Conservation (phyloP, 305 asterid species). For the Striga hermonthica region DNA sequence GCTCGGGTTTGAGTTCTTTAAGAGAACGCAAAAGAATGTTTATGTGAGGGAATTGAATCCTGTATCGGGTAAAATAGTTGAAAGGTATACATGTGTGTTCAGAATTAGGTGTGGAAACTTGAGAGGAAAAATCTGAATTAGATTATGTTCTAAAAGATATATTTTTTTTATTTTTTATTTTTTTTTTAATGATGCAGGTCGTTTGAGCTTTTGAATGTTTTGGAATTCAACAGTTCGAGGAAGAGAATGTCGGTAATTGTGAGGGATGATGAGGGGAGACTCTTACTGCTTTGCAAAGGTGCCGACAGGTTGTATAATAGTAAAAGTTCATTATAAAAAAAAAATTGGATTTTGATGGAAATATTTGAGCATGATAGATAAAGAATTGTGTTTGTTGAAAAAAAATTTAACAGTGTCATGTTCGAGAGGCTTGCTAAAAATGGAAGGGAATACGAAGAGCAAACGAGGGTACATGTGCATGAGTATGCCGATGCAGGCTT, state of each 20-base stretch:
- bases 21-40: conserved; percentile 75
- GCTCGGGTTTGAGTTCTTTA: conserved; percentile 82
- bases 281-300: conserved; percentile 83
- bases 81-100: conserved; percentile 50
- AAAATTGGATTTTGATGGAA: background rate
- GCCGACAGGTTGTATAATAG: conserved; percentile 72
- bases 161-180: too few relatives aligned
- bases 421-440: conserved; percentile 70
- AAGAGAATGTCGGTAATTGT: conserved; percentile 95
- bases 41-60: conserved; percentile 66
- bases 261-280: conserved; percentile 72
- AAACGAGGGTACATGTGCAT: conserved; percentile 72
- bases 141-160: background rate
- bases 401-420: conserved; percentile 83
- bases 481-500: conserved; percentile 97
- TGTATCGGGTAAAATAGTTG: conserved; percentile 51
- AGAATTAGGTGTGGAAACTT: background rate
- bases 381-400: too few relatives aligned
- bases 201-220: conserved; percentile 64
- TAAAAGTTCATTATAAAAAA: background rate
- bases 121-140: conserved; percentile 2
- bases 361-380: too few relatives aligned
- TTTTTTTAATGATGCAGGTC: conserved; percentile 7
- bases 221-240: conserved; percentile 88
- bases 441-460: conserved; percentile 60